These are phyloP conservation scores for Macrophomina tecta DNA, from an alignment of 2,329 filamentous ascomycete species.

Conservation along the genomic window DNA sequence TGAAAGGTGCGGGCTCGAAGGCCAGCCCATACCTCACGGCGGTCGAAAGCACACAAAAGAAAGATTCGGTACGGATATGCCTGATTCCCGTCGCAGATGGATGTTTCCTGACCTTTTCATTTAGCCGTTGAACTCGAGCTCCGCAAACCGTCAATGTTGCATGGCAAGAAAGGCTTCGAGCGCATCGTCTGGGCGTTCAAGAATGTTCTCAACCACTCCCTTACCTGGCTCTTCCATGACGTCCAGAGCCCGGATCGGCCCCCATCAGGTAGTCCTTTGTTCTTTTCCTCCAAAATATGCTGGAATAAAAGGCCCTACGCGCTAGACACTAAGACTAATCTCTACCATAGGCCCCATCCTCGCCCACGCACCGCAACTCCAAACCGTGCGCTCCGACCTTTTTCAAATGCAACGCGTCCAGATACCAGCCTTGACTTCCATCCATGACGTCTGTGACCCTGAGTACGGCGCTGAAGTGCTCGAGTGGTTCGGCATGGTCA, in stretches of 20 bases:
- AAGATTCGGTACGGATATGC: constrained; percentile 68
- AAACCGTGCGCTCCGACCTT: constrained; percentile 31
- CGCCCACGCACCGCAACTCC: constrained; percentile 29
- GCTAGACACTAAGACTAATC: not conserved
- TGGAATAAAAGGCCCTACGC: constrained; percentile 31
- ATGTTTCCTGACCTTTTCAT: not conserved
- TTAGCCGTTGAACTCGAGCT: constrained; percentile 80
- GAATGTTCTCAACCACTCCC: constrained; percentile 71
- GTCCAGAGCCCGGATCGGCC: constrained; percentile 43
- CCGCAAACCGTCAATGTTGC: constrained; percentile 74
- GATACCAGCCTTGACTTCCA: constrained; percentile 35
- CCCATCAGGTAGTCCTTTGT: constrained; percentile 48
- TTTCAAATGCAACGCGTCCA: constrained; percentile 39
- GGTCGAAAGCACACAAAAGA: constrained; percentile 70
- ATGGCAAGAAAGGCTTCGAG: constrained; percentile 83
- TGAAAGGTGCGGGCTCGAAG: constrained; percentile 80
- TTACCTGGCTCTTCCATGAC: constrained; percentile 82
- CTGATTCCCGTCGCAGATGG: too few species aligned
- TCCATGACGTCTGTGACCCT: constrained; percentile 55
- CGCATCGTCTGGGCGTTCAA: constrained; percentile 78
- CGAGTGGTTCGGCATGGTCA: constrained; percentile 76
- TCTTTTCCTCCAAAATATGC: not conserved
- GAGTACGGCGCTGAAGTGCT: constrained; percentile 71
- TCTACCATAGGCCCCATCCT: constrained; percentile 8
- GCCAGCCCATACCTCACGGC: constrained; percentile 66